These are phyloP conservation scores for Dactylellina drechsleri DNA, from an alignment of 2,329 filamentous ascomycete genomes.

Conservation along the genomic window DNA sequence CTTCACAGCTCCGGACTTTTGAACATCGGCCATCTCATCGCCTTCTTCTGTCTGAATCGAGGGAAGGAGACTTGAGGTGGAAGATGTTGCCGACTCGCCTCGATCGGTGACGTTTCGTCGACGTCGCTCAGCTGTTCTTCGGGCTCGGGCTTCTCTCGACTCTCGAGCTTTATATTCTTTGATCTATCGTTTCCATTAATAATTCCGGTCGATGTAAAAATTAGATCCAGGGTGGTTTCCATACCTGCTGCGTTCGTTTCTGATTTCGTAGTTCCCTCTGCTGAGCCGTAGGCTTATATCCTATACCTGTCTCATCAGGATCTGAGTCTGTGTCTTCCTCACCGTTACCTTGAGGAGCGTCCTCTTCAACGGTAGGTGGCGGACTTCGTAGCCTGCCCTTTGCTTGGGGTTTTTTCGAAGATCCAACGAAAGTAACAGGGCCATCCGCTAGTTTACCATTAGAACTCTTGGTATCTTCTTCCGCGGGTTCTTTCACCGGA, in stretches of 20 bases:
- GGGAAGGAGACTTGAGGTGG: slow-evolving; percentile 29
- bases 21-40: slow-evolving; percentile 53
- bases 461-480: slow-evolving; percentile 57
- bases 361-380: slow-evolving; percentile 45
- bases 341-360: slow-evolving; percentile 20
- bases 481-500: slow-evolving; percentile 59
- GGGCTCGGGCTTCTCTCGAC: slow-evolving; percentile 57
- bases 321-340: slow-evolving; percentile 55
- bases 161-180: slow-evolving; percentile 58
- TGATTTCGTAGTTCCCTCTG: slow-evolving; percentile 57
- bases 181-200: slow-evolving; percentile 42
- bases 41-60: slow-evolving; percentile 20
- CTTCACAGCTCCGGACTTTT: slow-evolving; percentile 37
- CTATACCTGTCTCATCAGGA: slow-evolving; percentile 55
- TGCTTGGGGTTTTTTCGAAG: slow-evolving; percentile 25
- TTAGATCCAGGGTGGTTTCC: slow-evolving; percentile 1
- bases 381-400: slow-evolving; percentile 54
- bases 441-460: slow-evolving; percentile 9
- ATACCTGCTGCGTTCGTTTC: slow-evolving; percentile 58
- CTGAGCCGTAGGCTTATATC: slow-evolving; percentile 55
- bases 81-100: slow-evolving; percentile 38
- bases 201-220: background rate
- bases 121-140: slow-evolving; percentile 56
- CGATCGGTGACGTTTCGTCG: slow-evolving; percentile 55
- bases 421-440: slow-evolving; percentile 30